A percentile compares a stretch with the other conserved stretches of the same genome.
phyloP scores from a whole-genome alignment of 2,329 filamentous ascomycete genomes.

The Penicillium sclerotiorum region DNA sequence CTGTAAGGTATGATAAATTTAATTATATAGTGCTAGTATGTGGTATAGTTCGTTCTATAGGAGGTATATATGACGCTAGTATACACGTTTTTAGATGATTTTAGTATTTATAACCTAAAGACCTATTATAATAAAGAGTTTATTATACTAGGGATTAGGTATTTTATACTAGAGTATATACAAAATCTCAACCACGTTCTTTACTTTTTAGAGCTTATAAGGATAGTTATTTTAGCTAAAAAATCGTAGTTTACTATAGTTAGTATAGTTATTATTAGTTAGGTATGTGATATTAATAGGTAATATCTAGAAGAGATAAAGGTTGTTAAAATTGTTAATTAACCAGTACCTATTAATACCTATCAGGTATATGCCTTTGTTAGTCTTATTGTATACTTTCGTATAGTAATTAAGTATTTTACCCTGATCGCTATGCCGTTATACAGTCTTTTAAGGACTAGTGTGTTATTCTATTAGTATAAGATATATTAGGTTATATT shows the following conservation, averaged over 20 bases:
- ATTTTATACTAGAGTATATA: no score
- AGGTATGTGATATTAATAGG: no score
- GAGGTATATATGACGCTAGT: not conserved
- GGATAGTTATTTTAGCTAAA: not conserved
- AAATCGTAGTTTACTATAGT: not conserved
- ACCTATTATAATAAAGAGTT: no score
- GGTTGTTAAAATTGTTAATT: not conserved
- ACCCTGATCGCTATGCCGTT: no score
- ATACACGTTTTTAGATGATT: not conserved
- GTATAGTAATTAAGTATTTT: no score
- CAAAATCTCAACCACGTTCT: not conserved
- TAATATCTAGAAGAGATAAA: not conserved
- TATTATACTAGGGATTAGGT: no score
- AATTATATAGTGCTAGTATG: not conserved
- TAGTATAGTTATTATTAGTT: not conserved
- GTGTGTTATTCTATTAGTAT: not conserved
- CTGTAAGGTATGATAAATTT: not conserved
- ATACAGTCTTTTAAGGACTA: no score
- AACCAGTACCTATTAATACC: not conserved
- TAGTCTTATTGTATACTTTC: not conserved
- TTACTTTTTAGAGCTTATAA: not conserved
- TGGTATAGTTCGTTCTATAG: not conserved
- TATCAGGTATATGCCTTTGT: not conserved
- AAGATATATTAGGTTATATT: not conserved
- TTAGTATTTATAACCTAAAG: no score